These are phyloP conservation scores for Colletotrichum lindemuthianum DNA, from an alignment of 2,329 filamentous ascomycete genomes.

Conservation along the genomic window DNA sequence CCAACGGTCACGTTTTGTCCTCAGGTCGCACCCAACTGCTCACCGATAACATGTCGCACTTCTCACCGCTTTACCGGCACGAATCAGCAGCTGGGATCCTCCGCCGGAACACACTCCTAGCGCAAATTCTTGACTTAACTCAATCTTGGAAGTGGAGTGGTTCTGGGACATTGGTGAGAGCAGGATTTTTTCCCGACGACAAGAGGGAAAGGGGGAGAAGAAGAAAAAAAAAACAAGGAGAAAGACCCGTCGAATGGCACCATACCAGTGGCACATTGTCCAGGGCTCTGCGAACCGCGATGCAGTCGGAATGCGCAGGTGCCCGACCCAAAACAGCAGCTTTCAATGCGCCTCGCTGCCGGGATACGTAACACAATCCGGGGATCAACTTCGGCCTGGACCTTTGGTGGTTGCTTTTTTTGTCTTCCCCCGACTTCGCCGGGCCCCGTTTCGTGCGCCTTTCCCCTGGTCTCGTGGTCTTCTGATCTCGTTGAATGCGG, in stretches of 20 bases:
- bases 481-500: constrained; percentile 33
- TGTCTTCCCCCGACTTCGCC: constrained; percentile 29
- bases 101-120: constrained; percentile 12
- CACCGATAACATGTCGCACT: constrained; percentile 18
- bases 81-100: constrained; percentile 12
- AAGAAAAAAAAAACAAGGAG: background rate
- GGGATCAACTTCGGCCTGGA: constrained; percentile 12
- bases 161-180: too few relatives aligned
- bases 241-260: constrained; percentile 10
- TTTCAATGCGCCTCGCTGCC: constrained; percentile 13
- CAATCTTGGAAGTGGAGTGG: constrained; percentile 18
- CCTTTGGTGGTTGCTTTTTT: constrained; percentile 33
- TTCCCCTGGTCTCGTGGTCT: constrained; percentile 33
- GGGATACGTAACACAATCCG: constrained; percentile 18
- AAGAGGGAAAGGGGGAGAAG: background rate
- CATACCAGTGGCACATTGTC: constrained; percentile 5
- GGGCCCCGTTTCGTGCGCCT: constrained; percentile 24
- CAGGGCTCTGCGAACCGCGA: constrained; percentile 2
- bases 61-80: constrained; percentile 28
- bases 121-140: constrained; percentile 6
- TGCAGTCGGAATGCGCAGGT: constrained; percentile 9
- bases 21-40: constrained; percentile 3
- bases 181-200: background rate
- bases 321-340: constrained; percentile 7
- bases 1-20: background rate